Base-by-base conservation (phyloP, 1,284 basidiomycete species). In the Bondarzewia mesenterica region DNA sequence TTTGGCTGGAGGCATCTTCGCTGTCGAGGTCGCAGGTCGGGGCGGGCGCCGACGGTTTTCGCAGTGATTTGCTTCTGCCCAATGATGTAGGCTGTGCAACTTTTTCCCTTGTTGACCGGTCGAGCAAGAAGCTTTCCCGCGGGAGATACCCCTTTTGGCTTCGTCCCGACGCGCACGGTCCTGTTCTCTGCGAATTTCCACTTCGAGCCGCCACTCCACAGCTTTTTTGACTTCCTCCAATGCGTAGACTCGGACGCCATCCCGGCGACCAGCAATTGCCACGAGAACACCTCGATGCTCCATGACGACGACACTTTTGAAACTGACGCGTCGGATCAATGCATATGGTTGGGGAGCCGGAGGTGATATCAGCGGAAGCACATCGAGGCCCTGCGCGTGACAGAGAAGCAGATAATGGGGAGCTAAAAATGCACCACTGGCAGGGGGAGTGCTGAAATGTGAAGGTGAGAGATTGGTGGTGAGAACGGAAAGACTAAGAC, bases 251-350 rank as follows among this genome's bases (percentile, higher is more conserved):
- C 87, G 75, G 36, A 90, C 87, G 2, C 88, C 87, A 55, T 90
- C 86, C 56, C 87, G 70, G 52, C 87, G 70, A 14, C 87, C 87
- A 12, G 88, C 88, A 53, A 90, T 89, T 15, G 88, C 87, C 12
- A 90, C 87, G 18, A 90, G 68, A 2, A 90, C 87, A 7, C 86
- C 87, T 27, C 88, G 80, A 57, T 90, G 85, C 57, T 90, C 88
- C 87, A 90, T 90, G 15, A 90, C 81, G 1, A 90, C 84, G n/a
- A 90, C 81, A 50, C 77, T 80, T 61, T 89, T 89, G 66, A 90
- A 90, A 38, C 75, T 73, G 39, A 89, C 85, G 46, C 87, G 74
- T 23, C 87, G 77, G 18, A 90, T 81, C 37, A 90, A 72, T 6
- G 88, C 80, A 63, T 87, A 89, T 8, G 88, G 85, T 57, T 85